Percentiles rank a stretch among this genome's conserved stretches.
These are phyloP conservation scores for Deakozyma indianensis DNA, from an alignment of 805 yeast species.

Conservation along the genomic window DNA sequence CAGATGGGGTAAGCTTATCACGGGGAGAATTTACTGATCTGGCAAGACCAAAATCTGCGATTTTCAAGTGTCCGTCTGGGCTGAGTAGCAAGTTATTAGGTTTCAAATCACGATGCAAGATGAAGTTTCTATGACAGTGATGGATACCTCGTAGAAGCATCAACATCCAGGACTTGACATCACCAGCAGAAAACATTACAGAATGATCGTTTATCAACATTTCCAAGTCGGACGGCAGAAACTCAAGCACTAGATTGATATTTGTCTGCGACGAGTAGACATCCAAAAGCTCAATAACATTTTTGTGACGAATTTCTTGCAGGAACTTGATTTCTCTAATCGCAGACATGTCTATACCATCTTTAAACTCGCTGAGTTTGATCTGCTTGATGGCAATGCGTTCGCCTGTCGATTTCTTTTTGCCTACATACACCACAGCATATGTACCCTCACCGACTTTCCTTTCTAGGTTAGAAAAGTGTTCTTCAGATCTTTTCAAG, in stretches of 20 bases:
- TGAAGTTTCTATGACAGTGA: conserved; percentile 86
- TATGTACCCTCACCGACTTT: conserved; percentile 99
- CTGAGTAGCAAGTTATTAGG: conserved; percentile 83
- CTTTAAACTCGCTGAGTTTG: conserved; percentile 86
- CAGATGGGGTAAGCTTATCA: conserved; percentile 73
- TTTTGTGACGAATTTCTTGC: conserved; percentile 69
- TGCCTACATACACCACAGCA: conserved; percentile 82
- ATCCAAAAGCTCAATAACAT: conserved; percentile 78
- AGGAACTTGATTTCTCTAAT: conserved; percentile 77
- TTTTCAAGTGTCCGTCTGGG: conserved; percentile 74
- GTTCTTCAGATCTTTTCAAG: background rate
- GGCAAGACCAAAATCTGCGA: conserved; percentile 97
- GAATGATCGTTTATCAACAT: conserved; percentile 69
- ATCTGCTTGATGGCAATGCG: conserved; percentile 88
- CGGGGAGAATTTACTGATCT: conserved; percentile 56
- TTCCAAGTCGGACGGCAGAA: conserved; percentile 83
- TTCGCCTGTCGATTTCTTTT: conserved; percentile 37
- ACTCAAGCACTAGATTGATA: conserved; percentile 82
- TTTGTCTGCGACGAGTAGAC: conserved; percentile 57
- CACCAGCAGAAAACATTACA: conserved; percentile 67
- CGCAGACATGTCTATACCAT: conserved; percentile 96
- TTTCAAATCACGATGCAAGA: conserved; percentile 84
- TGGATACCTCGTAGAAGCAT: conserved; percentile 93
- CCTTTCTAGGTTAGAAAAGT: conserved; percentile 31
- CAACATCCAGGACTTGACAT: conserved; percentile 83